These are phyloP conservation scores for Sporothrix phasma DNA, from an alignment of 2,329 filamentous ascomycete species.

Conservation along the genomic window DNA sequence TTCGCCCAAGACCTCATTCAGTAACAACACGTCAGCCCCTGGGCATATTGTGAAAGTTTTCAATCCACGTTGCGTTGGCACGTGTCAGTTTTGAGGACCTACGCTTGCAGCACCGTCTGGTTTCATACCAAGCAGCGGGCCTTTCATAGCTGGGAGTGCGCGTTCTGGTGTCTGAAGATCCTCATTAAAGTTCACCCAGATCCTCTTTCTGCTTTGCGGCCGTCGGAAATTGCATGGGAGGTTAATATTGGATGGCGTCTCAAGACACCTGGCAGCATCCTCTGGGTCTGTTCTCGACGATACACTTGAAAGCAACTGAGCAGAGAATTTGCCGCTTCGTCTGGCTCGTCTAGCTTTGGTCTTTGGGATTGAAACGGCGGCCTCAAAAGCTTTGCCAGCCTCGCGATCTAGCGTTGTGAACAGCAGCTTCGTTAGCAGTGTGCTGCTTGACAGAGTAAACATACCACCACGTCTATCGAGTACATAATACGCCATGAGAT, in stretches of 20 bases:
- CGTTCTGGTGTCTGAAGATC: constrained; percentile 69
- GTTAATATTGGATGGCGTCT: constrained; percentile 83
- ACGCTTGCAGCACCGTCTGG: constrained; percentile 77
- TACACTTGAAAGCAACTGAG: constrained; percentile 96
- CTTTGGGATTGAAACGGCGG: constrained; percentile 73
- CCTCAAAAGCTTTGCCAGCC: constrained; percentile 78
- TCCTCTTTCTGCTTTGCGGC: constrained; percentile 88
- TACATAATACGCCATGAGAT: neutral
- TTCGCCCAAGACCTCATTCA: no score
- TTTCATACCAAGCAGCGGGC: constrained; percentile 82
- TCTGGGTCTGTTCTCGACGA: constrained; percentile 72
- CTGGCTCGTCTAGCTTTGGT: constrained; percentile 75
- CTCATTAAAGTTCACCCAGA: constrained; percentile 77
- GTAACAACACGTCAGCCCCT: no score
- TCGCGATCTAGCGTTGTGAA: constrained; percentile 53
- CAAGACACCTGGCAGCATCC: constrained; percentile 71
- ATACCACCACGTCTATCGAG: neutral
- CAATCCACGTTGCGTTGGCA: no score
- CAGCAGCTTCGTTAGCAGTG: neutral
- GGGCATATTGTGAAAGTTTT: no score
- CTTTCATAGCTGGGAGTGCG: constrained; percentile 78
- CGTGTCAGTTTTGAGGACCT: no score
- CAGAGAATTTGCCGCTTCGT: constrained; percentile 81
- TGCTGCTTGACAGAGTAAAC: neutral
- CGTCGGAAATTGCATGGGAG: constrained; percentile 77